A percentile compares a stretch with the other conserved stretches of the same genome.
These are phyloP conservation scores for Botryotinia calthae DNA, from an alignment of 2,329 filamentous ascomycete genomes.

Conservation along the genomic window DNA sequence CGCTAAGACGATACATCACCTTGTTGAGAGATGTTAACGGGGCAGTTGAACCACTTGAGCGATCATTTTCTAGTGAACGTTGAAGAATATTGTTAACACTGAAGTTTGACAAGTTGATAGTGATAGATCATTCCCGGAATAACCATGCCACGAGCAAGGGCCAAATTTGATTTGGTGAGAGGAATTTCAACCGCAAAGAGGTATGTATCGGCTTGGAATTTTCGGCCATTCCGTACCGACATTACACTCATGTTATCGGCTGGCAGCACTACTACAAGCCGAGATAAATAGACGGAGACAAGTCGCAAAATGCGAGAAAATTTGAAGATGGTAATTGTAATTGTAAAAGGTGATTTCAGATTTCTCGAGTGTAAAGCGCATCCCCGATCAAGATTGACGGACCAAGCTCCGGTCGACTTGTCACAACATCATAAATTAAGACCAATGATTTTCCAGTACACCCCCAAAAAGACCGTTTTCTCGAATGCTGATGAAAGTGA, in stretches of 20 bases:
- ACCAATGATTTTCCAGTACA: background rate
- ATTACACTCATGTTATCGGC: background rate
- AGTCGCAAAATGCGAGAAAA: background rate
- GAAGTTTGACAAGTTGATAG: background rate
- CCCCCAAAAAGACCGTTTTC: background rate
- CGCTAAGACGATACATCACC: background rate
- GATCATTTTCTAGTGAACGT: background rate
- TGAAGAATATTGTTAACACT: background rate
- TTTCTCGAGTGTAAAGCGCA: background rate
- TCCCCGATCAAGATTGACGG: background rate
- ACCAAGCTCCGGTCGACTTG: background rate
- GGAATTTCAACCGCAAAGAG: background rate
- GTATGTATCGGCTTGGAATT: too few species aligned
- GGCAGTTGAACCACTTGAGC: background rate
- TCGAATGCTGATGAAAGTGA: background rate
- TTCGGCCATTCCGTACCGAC: background rate
- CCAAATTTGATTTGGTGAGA: background rate
- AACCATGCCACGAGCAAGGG: background rate
- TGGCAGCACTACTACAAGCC: background rate
- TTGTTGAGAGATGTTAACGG: background rate
- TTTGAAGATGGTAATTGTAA: background rate
- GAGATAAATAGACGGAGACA: background rate
- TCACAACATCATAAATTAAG: background rate
- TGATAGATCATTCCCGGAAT: background rate
- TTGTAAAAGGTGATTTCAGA: background rate